phyloP scores from a whole-genome alignment of 1,284 basidiomycete species.

The Inonotus obliquus region DNA sequence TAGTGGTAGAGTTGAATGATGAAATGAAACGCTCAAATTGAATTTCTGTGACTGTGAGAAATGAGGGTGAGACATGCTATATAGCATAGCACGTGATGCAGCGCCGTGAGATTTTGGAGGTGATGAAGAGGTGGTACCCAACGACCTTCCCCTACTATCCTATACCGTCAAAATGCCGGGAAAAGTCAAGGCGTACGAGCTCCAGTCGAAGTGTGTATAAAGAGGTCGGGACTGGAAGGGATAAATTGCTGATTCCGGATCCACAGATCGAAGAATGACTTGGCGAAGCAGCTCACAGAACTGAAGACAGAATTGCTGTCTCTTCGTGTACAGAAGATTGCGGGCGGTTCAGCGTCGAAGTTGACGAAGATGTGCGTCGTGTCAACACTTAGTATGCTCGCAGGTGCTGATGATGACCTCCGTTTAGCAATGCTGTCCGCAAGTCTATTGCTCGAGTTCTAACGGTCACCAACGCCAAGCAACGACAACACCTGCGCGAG shows the following conservation, averaged over 20 bases:
- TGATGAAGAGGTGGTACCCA: not conserved
- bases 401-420: conserved; percentile 10
- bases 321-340: conserved; percentile 97
- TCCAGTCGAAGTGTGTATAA: conserved; percentile 87
- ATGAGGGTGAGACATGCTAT: not conserved
- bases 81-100: not conserved
- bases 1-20: not conserved
- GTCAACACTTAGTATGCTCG: not conserved
- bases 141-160: not conserved
- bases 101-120: not conserved
- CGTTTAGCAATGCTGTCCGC: conserved; percentile 85
- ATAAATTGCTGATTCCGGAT: conserved; percentile 11
- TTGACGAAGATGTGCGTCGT: conserved; percentile 91
- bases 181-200: conserved; percentile 96
- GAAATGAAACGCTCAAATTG: not conserved
- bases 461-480: conserved; percentile 99
- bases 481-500: conserved; percentile 94
- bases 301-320: conserved; percentile 93
- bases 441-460: conserved; percentile 98
- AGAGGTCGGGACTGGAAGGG: conserved; percentile 14
- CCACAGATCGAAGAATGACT: conserved; percentile 92
- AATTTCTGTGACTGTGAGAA: not conserved
- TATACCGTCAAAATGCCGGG: conserved; percentile 59
- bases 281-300: conserved; percentile 91
- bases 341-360: conserved; percentile 93